Evolutionary conservation across 768 basidiomycete species (phyloP), one percentile per base, ranked within the genome.

Genomic region (Aureoboletus auriporus): DNA sequence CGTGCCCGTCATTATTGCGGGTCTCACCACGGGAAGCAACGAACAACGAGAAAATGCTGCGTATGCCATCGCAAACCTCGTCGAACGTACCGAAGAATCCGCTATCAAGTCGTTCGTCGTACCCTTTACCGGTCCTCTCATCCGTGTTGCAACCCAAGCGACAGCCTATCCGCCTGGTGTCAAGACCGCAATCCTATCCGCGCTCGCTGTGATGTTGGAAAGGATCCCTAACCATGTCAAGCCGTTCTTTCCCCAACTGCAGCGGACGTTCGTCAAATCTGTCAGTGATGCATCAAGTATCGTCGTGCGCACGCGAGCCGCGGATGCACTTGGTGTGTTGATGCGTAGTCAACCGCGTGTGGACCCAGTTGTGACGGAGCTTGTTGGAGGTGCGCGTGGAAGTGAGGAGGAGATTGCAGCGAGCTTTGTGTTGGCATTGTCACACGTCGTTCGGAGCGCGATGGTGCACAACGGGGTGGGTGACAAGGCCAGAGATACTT

Each of bases 171-270:
- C 96, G 7, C 89, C 94, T 1, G 89, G 84, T 17, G 93, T 97
- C 67, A 97, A 98, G 71, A 82, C 82, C 5, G 93, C 87, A 11
- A 94, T 99, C 56, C 77, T 99, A 28, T 80, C 78, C 30, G 90
- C 94, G 6, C 77, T 99, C 42, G 80, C 84, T 0, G 80, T 84
- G 17, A 90, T 97, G 82, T 74, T 98, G 37, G 82, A 84, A 53
- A 78, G 80, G 39, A 93, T 96, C 20, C 93, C 94, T 0, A 72
- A 76, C 4, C 89, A 95, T 56, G 92, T 98, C 57, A 91, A 89
- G 66, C 95, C 95, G 3, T 98, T 98, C 84, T 97, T 97, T 79
- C 96, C 95, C 2, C 96, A 98, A 60, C 71, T 98, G 30, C 95
- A 97, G 60, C 82, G 94, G 30, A 97, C 93, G 0, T 97, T 98